These are phyloP conservation scores for Candida ulmi DNA, from an alignment of 805 yeast species.

Conservation along the genomic window DNA sequence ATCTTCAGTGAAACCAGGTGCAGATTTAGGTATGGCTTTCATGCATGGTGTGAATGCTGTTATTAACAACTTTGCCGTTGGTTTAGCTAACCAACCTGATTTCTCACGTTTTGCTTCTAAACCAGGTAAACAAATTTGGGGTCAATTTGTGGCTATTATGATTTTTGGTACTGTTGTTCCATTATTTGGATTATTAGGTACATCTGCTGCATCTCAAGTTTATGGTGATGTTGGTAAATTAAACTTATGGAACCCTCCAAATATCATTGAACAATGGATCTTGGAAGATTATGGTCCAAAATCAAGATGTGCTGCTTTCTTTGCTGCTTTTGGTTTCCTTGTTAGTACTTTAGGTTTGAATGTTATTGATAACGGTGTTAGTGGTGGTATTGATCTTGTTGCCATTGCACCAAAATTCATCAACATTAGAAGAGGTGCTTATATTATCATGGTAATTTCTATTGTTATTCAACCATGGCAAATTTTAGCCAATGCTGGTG, in stretches of 20 bases:
- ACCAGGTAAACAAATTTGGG: slow-evolving; percentile 33
- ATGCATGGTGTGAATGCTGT: slow-evolving; percentile 26
- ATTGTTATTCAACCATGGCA: slow-evolving; percentile 76
- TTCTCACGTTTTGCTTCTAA: slow-evolving; percentile 33
- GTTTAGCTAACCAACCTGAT: slow-evolving; percentile 27
- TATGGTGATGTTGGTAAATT: slow-evolving; percentile 28
- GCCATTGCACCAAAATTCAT: slow-evolving; percentile 46
- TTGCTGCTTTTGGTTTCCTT: slow-evolving; percentile 29
- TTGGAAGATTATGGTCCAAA: slow-evolving; percentile 29
- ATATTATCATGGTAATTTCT: slow-evolving; percentile 66
- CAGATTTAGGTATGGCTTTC: slow-evolving; percentile 27
- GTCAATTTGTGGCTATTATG: slow-evolving; percentile 30
- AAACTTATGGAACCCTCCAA: slow-evolving; percentile 42
- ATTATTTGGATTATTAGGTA: slow-evolving; percentile 38
- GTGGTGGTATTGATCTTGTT: slow-evolving; percentile 48
- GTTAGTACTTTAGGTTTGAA: slow-evolving; percentile 31
- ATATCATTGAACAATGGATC: slow-evolving; percentile 35
- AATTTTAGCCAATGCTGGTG: slow-evolving; percentile 21
- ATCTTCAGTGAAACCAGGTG: slow-evolving; percentile 20
- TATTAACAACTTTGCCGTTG: slow-evolving; percentile 26
- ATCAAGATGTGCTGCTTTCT: slow-evolving; percentile 45
- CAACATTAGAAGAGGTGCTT: slow-evolving; percentile 56
- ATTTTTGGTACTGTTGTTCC: slow-evolving; percentile 39
- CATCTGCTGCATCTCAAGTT: slow-evolving; percentile 36
- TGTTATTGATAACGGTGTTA: slow-evolving; percentile 36